Evolutionary conservation across 345 rosid species (phyloP), one percentile per base, ranked within the genome.

Genomic region (Salix dunnii): DNA sequence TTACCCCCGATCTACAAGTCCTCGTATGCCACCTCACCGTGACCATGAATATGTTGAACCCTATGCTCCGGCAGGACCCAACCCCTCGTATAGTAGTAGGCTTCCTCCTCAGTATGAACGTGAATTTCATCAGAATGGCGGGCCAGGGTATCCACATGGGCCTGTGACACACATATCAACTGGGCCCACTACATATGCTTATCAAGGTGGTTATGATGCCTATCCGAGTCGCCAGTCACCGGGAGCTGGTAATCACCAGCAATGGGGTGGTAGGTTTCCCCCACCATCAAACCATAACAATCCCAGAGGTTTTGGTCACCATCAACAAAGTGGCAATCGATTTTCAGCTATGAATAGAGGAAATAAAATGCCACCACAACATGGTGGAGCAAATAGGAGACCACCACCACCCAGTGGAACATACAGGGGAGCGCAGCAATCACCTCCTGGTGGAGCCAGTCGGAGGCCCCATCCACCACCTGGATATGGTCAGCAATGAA

Each of bases 161-260:
- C 86, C 85, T 18, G 28, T 58, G 20, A 21, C 48, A 5, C 80
- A 25, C 18, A 31, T 68, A 17, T 62, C 84, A 27, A 71, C 53
- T 1, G 81, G 71, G 27, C 71, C 58, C 25, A 20, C 69, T 43
- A 48, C 62, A 1, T 31, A 75, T 67, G 74, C 68, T 53, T 72
- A 74, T 80, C 88, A 82, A 70, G 82, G 77, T 66, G 75, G 82
- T 72, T 78, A 81, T 68, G 81, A 62, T 60, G 72, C 73, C 69
- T 67, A 77, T 76, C 89, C 77, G 31, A 84, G 82, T 43, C 84
- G 80, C 75, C 82, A 80, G 49, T 77, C 88, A 49, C 84, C 80
- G 51, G 75, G 83, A 55, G 74, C 60, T 53, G 82, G 77, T 35
- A 74, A 77, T 74, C 63, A 74, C 70, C 83, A 82, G 49, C 87